phyloP scores from a whole-genome alignment of 2,329 filamentous ascomycete species.

The Epichloe uncinata region DNA sequence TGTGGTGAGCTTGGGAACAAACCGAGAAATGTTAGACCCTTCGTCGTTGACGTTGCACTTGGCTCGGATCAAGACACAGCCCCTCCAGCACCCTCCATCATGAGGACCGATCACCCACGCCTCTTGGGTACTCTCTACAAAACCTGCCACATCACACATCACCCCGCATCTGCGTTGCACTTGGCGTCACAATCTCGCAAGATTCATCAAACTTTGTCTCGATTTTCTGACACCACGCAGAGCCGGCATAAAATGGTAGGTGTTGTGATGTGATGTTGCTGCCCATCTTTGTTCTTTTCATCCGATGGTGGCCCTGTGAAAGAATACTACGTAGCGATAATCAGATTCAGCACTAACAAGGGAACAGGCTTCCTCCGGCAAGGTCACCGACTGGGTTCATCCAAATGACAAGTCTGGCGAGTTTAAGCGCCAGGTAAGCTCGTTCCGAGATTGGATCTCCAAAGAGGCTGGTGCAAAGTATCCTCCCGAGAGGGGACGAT shows the following conservation, averaged over 20 bases:
- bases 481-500: constrained; percentile 74
- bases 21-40: too few species aligned
- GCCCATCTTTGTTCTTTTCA: background rate
- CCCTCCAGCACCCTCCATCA: too few species aligned
- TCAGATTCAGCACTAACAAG: background rate
- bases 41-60: too few species aligned
- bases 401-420: constrained; percentile 72
- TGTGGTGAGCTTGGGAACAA: too few species aligned
- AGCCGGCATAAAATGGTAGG: background rate
- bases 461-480: constrained; percentile 59
- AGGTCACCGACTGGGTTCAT: constrained; percentile 69
- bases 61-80: too few species aligned
- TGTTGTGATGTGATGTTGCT: background rate
- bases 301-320: background rate
- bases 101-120: too few species aligned
- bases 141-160: background rate
- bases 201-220: background rate
- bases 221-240: background rate
- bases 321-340: too few species aligned
- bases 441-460: constrained; percentile 72
- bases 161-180: background rate
- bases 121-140: too few species aligned
- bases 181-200: too few species aligned
- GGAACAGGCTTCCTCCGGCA: constrained; percentile 5
- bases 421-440: constrained; percentile 78